Percentiles rank a stretch among this genome's conserved stretches.
Conservation (phyloP, 2,329 filamentous ascomycete genomes). For the Talaromyces sp. region DNA sequence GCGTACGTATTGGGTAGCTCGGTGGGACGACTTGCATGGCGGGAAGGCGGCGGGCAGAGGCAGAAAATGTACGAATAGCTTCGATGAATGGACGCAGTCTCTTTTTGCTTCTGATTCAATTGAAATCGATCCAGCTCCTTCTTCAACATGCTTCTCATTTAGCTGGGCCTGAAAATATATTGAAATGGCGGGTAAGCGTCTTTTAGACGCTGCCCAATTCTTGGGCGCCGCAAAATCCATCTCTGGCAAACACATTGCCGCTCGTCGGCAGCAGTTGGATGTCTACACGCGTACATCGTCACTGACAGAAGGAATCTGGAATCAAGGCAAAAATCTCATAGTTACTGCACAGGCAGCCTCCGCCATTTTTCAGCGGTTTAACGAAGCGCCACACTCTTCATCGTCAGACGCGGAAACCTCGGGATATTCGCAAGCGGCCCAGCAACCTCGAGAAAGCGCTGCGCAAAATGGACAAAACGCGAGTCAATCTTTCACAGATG, state of each 20-base stretch:
- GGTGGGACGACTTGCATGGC: not conserved
- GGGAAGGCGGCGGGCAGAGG: slow-evolving; percentile 3
- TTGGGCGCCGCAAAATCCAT: slow-evolving; percentile 65
- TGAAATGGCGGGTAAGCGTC: slow-evolving; percentile 54
- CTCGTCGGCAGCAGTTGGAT: slow-evolving; percentile 58
- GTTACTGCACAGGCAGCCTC: slow-evolving; percentile 58
- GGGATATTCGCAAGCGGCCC: not conserved
- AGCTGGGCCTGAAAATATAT: not conserved
- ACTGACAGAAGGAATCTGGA: slow-evolving; percentile 57
- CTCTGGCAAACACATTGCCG: slow-evolving; percentile 56
- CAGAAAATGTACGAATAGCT: slow-evolving; percentile 10
- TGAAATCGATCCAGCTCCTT: not conserved
- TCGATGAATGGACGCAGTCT: not conserved
- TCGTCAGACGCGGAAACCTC: slow-evolving; percentile 14
- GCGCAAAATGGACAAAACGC: not conserved
- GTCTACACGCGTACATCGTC: slow-evolving; percentile 60
- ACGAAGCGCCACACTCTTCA: slow-evolving; percentile 39
- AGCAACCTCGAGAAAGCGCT: not conserved
- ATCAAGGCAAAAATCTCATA: slow-evolving; percentile 56
- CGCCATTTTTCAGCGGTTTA: slow-evolving; percentile 53
- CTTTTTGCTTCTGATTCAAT: not conserved
- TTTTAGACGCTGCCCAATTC: slow-evolving; percentile 66
- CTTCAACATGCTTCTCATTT: not conserved
- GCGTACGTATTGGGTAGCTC: not conserved
- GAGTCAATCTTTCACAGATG: not conserved